Conservation (phyloP, 2,329 filamentous ascomycete genomes). For the Rhynchosporium secalis region DNA sequence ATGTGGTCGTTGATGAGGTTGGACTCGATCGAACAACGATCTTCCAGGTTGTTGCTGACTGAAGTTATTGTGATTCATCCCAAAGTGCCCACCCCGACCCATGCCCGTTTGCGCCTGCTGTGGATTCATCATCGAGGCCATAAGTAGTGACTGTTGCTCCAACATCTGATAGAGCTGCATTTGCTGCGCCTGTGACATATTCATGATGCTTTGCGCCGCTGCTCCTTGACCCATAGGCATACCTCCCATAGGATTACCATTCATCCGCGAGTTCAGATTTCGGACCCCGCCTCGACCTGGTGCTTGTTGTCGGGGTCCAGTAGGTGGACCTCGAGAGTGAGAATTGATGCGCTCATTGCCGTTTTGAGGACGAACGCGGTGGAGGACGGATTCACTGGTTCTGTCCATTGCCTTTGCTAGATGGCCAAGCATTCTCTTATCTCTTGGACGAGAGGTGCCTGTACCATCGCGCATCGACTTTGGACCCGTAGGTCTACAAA, state of each 20-base stretch:
- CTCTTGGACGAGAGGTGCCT: slow-evolving; percentile 55
- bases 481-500: slow-evolving; percentile 80
- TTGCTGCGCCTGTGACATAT: slow-evolving; percentile 66
- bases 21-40: slow-evolving; percentile 75
- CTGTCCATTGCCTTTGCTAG: slow-evolving; percentile 82
- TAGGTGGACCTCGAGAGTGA: slow-evolving; percentile 69
- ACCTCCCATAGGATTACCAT: slow-evolving; percentile 44
- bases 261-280: slow-evolving; percentile 51
- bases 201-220: slow-evolving; percentile 47
- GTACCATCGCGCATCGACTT: slow-evolving; percentile 85
- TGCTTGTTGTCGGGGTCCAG: slow-evolving; percentile 62
- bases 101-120: slow-evolving; percentile 50
- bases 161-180: slow-evolving; percentile 75
- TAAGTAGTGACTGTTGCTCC: slow-evolving; percentile 85
- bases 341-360: slow-evolving; percentile 80
- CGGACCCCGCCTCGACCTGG: slow-evolving; percentile 39
- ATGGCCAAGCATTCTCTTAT: slow-evolving; percentile 83
- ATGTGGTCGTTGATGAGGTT: slow-evolving; percentile 41
- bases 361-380: slow-evolving; percentile 72
- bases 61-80: slow-evolving; percentile 48
- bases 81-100: slow-evolving; percentile 51
- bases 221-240: slow-evolving; percentile 44
- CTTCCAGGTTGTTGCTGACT: slow-evolving; percentile 48
- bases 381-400: slow-evolving; percentile 70
- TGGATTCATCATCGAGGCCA: slow-evolving; percentile 62